Conservation (phyloP, 208 protist species). For the Trichomonas gallinae region DNA sequence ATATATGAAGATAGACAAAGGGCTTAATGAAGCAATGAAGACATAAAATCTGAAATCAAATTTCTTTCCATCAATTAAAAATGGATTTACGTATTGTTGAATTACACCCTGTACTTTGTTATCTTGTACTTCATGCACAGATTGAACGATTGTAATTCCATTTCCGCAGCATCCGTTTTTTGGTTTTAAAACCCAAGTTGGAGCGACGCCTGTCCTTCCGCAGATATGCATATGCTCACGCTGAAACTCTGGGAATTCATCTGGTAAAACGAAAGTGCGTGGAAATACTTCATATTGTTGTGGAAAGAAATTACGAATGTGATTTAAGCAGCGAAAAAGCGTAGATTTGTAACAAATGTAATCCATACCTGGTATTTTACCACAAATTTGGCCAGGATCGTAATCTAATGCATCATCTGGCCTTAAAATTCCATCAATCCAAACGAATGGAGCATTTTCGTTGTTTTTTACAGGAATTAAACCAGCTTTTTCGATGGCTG, state of each 20-base stretch:
- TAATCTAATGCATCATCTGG: background rate
- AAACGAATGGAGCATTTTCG: background rate
- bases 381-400: background rate
- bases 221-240: background rate
- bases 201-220: background rate
- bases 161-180: background rate
- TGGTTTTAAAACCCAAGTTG: background rate
- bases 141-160: background rate
- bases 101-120: background rate
- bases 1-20: slow-evolving; percentile 36
- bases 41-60: slow-evolving; percentile 41
- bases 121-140: background rate
- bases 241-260: background rate
- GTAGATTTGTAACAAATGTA: background rate
- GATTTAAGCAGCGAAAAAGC: background rate
- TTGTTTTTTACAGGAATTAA: background rate
- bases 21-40: slow-evolving; percentile 24
- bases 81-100: slow-evolving; percentile 32
- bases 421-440: background rate
- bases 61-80: slow-evolving; percentile 37
- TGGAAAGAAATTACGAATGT: background rate
- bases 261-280: background rate
- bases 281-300: background rate
- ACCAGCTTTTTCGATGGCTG: background rate
- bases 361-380: slow-evolving; percentile 2